phyloP scores from a whole-genome alignment of 2,329 filamentous ascomycete species.

The Colletotrichum horii region DNA sequence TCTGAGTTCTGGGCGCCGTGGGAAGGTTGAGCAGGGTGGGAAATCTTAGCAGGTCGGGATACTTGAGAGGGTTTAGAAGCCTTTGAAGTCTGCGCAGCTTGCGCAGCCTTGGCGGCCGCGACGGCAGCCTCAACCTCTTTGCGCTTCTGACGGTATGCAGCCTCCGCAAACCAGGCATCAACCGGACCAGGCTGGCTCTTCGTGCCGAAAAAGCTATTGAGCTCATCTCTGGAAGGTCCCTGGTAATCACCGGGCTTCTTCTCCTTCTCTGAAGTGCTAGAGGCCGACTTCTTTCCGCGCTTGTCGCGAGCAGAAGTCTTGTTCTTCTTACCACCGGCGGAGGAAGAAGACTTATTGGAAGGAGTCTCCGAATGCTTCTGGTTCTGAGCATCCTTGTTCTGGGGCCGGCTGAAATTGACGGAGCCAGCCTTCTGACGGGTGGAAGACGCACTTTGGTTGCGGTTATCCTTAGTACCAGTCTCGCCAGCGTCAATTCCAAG shows the following conservation, averaged over 20 bases:
- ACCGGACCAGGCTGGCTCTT: not conserved
- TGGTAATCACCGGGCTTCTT: not conserved
- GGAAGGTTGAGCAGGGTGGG: not conserved
- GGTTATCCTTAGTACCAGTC: not conserved
- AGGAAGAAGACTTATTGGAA: not conserved
- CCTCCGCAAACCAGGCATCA: not conserved
- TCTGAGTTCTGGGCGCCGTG: not conserved
- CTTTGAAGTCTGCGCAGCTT: not conserved
- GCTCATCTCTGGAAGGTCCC: not conserved
- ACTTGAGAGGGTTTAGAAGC: not conserved
- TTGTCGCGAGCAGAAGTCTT: not conserved
- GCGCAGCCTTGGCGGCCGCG: not conserved
- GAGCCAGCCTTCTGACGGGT: not conserved
- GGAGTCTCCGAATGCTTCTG: not conserved
- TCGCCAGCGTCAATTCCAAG: not conserved
- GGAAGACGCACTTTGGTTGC: not conserved
- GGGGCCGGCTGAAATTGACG: constrained; percentile 16
- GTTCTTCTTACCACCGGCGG: not conserved
- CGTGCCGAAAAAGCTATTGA: not conserved
- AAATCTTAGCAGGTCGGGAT: not conserved
- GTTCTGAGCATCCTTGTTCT: not conserved
- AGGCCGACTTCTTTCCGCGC: not conserved
- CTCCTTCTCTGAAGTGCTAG: not conserved
- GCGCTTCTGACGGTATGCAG: not conserved
- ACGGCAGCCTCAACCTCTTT: not conserved